Evolutionary conservation across 2,329 filamentous ascomycete genomes (phyloP).

Genomic region (Bipolaris gigantea): DNA sequence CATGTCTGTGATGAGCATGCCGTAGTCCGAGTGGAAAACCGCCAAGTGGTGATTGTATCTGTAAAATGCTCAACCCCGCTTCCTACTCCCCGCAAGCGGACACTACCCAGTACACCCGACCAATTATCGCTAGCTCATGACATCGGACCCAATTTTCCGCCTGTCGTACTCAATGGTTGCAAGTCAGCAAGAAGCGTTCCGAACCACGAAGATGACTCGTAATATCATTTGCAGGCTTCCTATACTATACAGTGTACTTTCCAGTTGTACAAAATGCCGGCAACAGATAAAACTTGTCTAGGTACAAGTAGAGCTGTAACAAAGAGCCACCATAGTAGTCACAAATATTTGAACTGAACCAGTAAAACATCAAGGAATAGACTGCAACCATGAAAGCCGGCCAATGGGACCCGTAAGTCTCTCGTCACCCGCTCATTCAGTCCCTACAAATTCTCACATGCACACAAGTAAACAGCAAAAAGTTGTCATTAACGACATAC

Average conservation of each 20-base stretch:
- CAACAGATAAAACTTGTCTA: not conserved
- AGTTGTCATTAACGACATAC: constrained; percentile 35
- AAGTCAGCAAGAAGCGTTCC: constrained; percentile 1
- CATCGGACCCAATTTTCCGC: not conserved
- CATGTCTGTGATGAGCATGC: too few relatives aligned
- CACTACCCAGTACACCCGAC: not conserved
- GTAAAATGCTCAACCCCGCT: not conserved
- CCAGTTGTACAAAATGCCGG: too few relatives aligned
- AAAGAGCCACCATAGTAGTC: not conserved
- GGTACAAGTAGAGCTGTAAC: not conserved
- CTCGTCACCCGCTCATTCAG: not conserved
- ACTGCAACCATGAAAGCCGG: constrained; percentile 8
- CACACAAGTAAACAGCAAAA: constrained; percentile 27
- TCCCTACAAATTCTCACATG: not conserved
- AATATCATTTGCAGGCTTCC: too few relatives aligned
- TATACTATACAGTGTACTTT: too few relatives aligned
- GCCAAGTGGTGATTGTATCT: too few relatives aligned
- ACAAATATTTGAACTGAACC: too few relatives aligned
- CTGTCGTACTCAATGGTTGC: not conserved
- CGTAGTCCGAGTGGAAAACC: not conserved
- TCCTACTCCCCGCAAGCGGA: not conserved
- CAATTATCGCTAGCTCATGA: not conserved
- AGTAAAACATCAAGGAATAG: not conserved
- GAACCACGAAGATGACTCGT: constrained; percentile 1
- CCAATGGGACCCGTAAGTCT: constrained; percentile 10